These are phyloP conservation scores for Triticum monococcum DNA, from an alignment of 176 grass and related monocot species.

Conservation along the genomic window DNA sequence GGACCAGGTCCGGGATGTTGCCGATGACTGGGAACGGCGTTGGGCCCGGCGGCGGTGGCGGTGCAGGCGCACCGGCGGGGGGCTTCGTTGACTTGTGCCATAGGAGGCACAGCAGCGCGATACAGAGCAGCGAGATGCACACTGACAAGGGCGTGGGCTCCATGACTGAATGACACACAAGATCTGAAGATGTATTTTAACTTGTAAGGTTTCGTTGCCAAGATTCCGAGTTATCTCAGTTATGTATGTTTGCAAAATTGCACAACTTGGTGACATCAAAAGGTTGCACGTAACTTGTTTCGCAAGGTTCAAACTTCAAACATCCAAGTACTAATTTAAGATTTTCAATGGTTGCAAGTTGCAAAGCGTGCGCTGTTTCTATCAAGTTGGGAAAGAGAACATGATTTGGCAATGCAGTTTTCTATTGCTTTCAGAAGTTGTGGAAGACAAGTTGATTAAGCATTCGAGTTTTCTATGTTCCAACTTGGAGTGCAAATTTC, in stretches of 20 bases:
- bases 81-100: not conserved
- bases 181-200: not conserved
- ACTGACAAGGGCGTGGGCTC: not conserved
- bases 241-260: not conserved
- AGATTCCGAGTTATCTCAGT: not conserved
- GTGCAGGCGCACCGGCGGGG: not conserved
- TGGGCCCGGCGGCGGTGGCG: conserved; percentile 13
- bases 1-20: conserved; percentile 23
- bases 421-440: not conserved
- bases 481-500: not conserved
- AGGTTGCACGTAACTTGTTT: not conserved
- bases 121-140: not conserved
- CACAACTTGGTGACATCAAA: not conserved
- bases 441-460: not conserved
- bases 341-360: not conserved
- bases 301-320: not conserved
- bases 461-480: not conserved
- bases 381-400: not conserved
- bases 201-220: not conserved
- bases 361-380: not conserved
- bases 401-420: not conserved
- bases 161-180: not conserved
- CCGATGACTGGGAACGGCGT: conserved; percentile 1
- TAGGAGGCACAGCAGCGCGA: conserved; percentile 1
- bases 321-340: not conserved